Evolutionary conservation across 108 stramenopile genomes (phyloP).

Genomic region (Skeletonema potamos): DNA sequence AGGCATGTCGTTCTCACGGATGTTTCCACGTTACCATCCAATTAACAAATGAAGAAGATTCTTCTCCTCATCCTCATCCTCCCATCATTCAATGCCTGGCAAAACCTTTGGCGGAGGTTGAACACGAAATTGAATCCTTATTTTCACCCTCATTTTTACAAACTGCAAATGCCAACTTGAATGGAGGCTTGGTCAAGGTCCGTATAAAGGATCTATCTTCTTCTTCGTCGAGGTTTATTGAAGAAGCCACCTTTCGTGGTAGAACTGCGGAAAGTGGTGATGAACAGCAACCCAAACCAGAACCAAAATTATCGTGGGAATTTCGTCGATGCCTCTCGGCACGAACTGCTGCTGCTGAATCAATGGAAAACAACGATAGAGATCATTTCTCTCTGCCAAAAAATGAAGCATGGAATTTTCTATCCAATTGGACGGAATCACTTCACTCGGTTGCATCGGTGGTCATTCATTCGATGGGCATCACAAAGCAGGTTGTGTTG

Average conservation of each 20-base stretch:
- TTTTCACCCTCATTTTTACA: conserved; percentile 28
- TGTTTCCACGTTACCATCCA: conserved; percentile 40
- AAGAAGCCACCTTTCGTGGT: conserved; percentile 44
- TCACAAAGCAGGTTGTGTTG: conserved; percentile 43
- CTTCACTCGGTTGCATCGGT: conserved; percentile 39
- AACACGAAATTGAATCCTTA: conserved; percentile 20
- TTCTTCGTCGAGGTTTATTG: background rate
- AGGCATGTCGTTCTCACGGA: conserved; percentile 44
- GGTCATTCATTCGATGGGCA: conserved; percentile 34
- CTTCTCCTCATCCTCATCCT: too few relatives aligned
- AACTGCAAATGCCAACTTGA: conserved; percentile 2
- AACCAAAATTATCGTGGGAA: conserved; percentile 60
- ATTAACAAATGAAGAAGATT: background rate
- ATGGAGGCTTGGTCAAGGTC: conserved; percentile 13
- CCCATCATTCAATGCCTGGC: conserved; percentile 17
- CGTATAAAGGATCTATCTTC: background rate
- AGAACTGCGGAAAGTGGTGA: conserved; percentile 51
- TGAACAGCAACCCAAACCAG: conserved; percentile 17
- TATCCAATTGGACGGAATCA: conserved; percentile 35
- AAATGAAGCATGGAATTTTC: background rate
- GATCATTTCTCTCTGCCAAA: background rate
- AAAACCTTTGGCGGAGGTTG: background rate
- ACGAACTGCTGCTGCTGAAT: too few relatives aligned
- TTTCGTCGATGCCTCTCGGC: conserved; percentile 27
- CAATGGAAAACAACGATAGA: background rate